Conservation (phyloP, 2,329 filamentous ascomycete species). For the Trichoderma citrinoviride region DNA sequence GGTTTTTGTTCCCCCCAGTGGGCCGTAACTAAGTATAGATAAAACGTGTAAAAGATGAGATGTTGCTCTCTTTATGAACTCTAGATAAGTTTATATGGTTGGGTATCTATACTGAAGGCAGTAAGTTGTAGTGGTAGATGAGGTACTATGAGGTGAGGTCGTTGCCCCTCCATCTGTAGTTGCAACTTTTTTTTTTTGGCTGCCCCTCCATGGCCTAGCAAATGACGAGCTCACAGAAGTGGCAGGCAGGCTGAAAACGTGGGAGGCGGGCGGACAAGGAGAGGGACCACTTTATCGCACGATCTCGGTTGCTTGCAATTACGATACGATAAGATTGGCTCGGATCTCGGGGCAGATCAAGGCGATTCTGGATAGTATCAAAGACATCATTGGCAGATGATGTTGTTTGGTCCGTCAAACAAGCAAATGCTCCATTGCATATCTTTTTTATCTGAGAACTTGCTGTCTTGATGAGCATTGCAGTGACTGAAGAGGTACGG, state of each 20-base stretch:
- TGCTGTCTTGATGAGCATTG: no score
- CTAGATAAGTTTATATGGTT: not conserved
- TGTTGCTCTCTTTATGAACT: not conserved
- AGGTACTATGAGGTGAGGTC: not conserved
- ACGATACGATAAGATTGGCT: conserved; percentile 7
- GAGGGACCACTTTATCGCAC: not conserved
- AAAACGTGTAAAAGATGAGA: no score
- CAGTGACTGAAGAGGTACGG: no score
- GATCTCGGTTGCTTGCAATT: conserved; percentile 1
- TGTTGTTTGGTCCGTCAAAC: no score
- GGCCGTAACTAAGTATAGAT: no score
- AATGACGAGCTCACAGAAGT: conserved; percentile 9
- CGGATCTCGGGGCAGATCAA: conserved; percentile 3
- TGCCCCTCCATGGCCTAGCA: not conserved
- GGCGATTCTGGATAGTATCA: no score
- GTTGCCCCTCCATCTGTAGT: conserved; percentile 9
- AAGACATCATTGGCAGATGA: not conserved
- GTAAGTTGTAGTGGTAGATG: not conserved
- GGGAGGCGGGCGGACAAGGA: conserved; percentile 3
- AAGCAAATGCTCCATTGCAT: no score
- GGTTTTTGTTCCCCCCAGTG: no score
- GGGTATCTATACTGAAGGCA: no score
- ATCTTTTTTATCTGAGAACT: no score
- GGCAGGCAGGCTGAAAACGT: conserved; percentile 4
- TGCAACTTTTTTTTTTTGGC: not conserved